Evolutionary conservation across 352 stramenopile genomes (phyloP).

Genomic region (Phytophthora ramorum): DNA sequence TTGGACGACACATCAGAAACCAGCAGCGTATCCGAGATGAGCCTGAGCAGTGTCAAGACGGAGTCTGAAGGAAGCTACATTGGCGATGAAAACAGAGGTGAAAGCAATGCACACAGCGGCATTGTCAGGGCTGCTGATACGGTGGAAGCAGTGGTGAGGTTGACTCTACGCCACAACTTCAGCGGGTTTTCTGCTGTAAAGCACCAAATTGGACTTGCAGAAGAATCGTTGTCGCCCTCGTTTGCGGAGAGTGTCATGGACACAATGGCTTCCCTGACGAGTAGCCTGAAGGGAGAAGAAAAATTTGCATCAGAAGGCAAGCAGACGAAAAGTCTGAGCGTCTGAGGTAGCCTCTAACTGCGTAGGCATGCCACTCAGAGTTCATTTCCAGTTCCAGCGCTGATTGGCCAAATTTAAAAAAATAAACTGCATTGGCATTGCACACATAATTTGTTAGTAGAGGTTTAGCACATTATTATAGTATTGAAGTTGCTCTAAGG

Average conservation of each 20-base stretch:
- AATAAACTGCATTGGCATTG: too few relatives aligned
- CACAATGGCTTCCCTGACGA: slow-evolving; percentile 13
- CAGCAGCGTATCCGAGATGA: background rate
- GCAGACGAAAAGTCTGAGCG: slow-evolving; percentile 15
- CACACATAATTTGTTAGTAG: too few relatives aligned
- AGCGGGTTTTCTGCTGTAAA: slow-evolving; percentile 27
- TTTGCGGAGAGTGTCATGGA: slow-evolving; percentile 20
- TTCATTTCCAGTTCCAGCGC: too few relatives aligned
- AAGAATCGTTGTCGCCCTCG: slow-evolving; percentile 21
- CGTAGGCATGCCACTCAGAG: too few relatives aligned
- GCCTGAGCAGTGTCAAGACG: slow-evolving; percentile 1
- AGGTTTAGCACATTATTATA: too few relatives aligned
- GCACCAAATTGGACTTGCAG: slow-evolving; percentile 22
- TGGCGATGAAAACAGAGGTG: slow-evolving; percentile 7
- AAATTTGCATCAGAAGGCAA: slow-evolving; percentile 1
- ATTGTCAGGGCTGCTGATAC: slow-evolving; percentile 11
- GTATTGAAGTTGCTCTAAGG: too few relatives aligned
- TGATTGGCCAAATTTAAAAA: too few relatives aligned
- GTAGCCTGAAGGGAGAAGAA: slow-evolving; percentile 21
- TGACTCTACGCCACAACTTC: slow-evolving; percentile 24
- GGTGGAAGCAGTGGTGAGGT: slow-evolving; percentile 26
- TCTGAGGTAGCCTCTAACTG: background rate
- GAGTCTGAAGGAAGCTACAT: slow-evolving; percentile 22
- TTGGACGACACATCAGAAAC: background rate
- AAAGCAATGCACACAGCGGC: background rate